Percentiles rank a stretch among this genome's conserved stretches.
Evolutionary conservation across 768 basidiomycete genomes (phyloP).

Genomic region (Dictyophora rubrovolvata): DNA sequence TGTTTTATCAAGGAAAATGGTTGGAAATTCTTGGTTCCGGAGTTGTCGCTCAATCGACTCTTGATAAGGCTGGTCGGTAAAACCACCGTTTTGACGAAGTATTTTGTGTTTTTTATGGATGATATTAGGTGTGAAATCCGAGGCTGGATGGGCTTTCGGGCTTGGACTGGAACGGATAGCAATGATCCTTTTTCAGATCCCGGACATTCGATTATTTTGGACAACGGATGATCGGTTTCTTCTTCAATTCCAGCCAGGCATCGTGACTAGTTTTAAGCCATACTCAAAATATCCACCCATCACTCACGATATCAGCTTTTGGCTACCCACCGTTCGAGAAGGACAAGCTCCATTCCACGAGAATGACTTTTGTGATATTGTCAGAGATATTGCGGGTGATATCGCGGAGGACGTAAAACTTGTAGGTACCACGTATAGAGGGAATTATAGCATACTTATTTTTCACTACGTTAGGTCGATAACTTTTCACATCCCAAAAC

Average conservation of each 20-base stretch:
- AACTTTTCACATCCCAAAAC: conserved; percentile 86
- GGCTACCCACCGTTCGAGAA: conserved; percentile 40
- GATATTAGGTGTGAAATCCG: conserved; percentile 55
- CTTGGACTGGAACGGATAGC: conserved; percentile 95
- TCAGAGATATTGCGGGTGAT: conserved; percentile 88
- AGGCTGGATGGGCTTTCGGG: conserved; percentile 97
- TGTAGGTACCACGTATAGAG: conserved; percentile 32
- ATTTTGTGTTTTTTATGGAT: neutral
- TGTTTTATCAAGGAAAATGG: conserved; percentile 94
- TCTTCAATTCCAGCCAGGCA: conserved; percentile 68
- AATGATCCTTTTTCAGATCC: conserved; percentile 94
- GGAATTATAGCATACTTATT: neutral
- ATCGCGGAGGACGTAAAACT: conserved; percentile 82
- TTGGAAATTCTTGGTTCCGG: conserved; percentile 93
- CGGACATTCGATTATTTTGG: conserved; percentile 98
- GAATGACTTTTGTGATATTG: conserved; percentile 94
- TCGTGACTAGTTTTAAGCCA: conserved; percentile 75
- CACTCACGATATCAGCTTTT: conserved; percentile 94
- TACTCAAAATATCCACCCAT: conserved; percentile 91
- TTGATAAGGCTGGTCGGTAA: conserved; percentile 74
- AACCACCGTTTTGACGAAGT: neutral
- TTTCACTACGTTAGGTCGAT: conserved; percentile 56
- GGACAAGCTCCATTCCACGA: conserved; percentile 59
- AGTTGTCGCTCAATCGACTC: conserved; percentile 79
- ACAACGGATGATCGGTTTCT: conserved; percentile 80